Percentiles rank a stretch among this genome's conserved stretches.
phyloP scores from a whole-genome alignment of 495 filamentous ascomycete genomes.

The Darksidea phi region DNA sequence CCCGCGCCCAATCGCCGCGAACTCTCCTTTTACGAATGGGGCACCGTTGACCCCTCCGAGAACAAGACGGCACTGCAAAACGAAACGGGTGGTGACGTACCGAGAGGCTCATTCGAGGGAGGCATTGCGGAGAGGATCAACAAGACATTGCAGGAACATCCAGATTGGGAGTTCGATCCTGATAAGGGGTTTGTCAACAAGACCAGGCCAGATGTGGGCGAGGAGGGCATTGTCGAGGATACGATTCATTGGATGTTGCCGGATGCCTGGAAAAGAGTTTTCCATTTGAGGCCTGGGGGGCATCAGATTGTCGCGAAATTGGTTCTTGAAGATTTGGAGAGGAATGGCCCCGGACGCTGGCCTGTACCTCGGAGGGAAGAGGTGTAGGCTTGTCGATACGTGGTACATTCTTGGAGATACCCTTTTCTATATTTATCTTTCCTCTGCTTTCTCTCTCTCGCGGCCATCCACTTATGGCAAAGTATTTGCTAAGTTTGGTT shows the following conservation, averaged over 20 bases:
- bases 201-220: constrained; percentile 2
- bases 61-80: constrained; percentile 13
- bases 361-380: no score
- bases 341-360: no score
- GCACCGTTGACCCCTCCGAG: constrained; percentile 23
- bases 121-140: constrained; percentile 19
- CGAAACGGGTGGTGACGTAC: constrained; percentile 17
- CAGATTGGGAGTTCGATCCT: constrained; percentile 25
- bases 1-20: constrained; percentile 23
- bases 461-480: no score
- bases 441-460: no score
- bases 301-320: constrained; percentile 24
- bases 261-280: constrained; percentile 30
- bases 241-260: constrained; percentile 27
- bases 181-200: constrained; percentile 22
- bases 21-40: constrained; percentile 32
- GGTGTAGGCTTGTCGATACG: no score
- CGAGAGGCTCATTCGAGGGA: constrained; percentile 23
- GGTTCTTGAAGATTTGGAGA: constrained; percentile 13
- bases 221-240: constrained; percentile 21
- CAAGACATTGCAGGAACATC: constrained; percentile 27
- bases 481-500: no score
- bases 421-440: no score
- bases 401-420: no score
- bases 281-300: constrained; percentile 24